Base-by-base conservation (phyloP, 2,329 filamentous ascomycete species). In the Monosporascus ibericus region DNA sequence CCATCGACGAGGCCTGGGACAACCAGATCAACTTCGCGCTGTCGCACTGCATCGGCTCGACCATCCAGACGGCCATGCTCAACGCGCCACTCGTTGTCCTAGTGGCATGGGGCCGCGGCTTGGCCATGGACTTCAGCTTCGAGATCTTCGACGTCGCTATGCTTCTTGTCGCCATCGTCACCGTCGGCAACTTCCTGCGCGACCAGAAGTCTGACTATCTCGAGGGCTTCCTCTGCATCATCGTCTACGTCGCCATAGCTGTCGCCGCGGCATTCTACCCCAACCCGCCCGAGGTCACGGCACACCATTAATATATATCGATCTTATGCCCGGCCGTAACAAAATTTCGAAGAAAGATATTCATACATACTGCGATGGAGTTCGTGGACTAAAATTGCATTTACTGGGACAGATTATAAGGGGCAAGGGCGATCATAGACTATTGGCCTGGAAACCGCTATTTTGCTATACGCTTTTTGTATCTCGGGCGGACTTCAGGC, bases 161-260 rank as follows among this genome's bases (percentile, higher is more conserved):
- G 57, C 75, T 96, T 8, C 83, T 96, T 52, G 77, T 96, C 24
- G 83, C 89, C 27, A 92, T 96, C 61, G 75, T 96, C 42, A 90
- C 91, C 0, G 88, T 95, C 38, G 90, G 91, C 1, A 89, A 90
- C 56, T 95, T 96, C 71, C 72, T 96, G 51, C 79, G 90, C 48
- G 92, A 96, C 65, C 85, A 89, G 59, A 92, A 94, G 76, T 90
- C 85, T 55, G 95, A 96, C 65, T 96, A 95, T 64, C 79, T 96
- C 5, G 92, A 96, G 68, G 92, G 92, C 2, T 80, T 84, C 24
- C 78, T 96, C 18, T 89, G 90, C 58, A 82, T 96, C 18, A 79
- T 88, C 46, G 74, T 84, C 5, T 85, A 85, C 60, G 63, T 84
- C 44, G 78, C 79, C 30, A 81, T 85, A 58, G 81, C 81, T 11